A percentile compares a stretch with the other conserved stretches of the same genome.
Evolutionary conservation across 2,329 filamentous ascomycete species (phyloP).

Genomic region (Leptographium flavum): DNA sequence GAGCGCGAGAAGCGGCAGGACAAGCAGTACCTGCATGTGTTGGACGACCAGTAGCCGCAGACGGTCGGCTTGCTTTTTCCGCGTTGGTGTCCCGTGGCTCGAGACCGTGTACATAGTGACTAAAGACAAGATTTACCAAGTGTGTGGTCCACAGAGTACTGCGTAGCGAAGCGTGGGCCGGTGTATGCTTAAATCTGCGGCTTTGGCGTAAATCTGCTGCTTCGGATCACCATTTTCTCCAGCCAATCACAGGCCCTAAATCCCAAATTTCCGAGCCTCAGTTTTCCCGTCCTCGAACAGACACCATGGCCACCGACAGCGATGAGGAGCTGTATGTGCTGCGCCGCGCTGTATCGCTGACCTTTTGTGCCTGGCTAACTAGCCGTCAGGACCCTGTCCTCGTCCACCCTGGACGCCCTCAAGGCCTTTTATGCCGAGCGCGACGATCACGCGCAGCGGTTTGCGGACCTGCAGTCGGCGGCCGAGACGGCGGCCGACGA

Average conservation of each 20-base stretch:
- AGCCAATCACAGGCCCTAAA: neutral
- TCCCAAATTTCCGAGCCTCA: neutral
- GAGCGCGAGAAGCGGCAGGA: constrained; percentile 91
- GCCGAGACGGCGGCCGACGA: constrained; percentile 35
- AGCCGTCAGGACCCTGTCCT: constrained; percentile 42
- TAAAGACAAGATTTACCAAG: too few relatives aligned
- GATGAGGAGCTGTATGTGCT: constrained; percentile 35
- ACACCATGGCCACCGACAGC: constrained; percentile 16
- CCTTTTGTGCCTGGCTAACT: neutral
- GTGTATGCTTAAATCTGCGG: too few relatives aligned
- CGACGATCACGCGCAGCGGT: constrained; percentile 49
- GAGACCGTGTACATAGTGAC: constrained; percentile 8
- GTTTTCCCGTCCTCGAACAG: neutral
- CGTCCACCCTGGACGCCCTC: constrained; percentile 52
- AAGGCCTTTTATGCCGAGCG: constrained; percentile 62
- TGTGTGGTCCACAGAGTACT: too few relatives aligned
- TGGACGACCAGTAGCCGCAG: constrained; percentile 60
- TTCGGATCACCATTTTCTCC: neutral
- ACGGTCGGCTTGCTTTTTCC: neutral
- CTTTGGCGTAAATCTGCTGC: too few relatives aligned
- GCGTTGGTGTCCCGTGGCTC: constrained; percentile 2
- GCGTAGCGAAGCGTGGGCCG: too few relatives aligned
- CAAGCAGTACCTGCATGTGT: constrained; percentile 91
- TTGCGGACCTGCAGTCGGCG: constrained; percentile 50
- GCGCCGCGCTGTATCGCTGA: neutral